phyloP scores from a whole-genome alignment of 2,329 filamentous ascomycete genomes.

The Dactylonectria estremocensis region DNA sequence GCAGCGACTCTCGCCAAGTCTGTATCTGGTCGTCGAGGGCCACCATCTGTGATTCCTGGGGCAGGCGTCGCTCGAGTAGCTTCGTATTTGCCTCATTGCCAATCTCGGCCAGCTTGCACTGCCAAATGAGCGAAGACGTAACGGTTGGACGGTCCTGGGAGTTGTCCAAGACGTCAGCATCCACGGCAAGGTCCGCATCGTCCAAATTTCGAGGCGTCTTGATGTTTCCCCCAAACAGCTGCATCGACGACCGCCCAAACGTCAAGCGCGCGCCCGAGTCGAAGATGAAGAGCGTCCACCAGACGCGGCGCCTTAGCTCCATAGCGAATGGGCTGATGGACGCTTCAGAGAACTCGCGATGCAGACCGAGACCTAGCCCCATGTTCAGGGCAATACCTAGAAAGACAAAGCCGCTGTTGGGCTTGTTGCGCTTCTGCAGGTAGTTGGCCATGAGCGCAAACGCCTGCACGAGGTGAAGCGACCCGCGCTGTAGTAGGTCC shows the following conservation, averaged over 20 bases:
- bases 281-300: constrained; percentile 57
- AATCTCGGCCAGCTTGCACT: constrained; percentile 32
- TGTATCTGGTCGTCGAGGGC: constrained; percentile 35
- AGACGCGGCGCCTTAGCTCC: constrained; percentile 51
- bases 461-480: constrained; percentile 58
- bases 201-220: constrained; percentile 32
- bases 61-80: constrained; percentile 24
- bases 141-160: constrained; percentile 27
- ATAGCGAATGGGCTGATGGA: constrained; percentile 42
- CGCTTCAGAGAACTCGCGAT: constrained; percentile 55
- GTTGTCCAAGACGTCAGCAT: constrained; percentile 23
- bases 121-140: constrained; percentile 34
- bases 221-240: constrained; percentile 35
- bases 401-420: constrained; percentile 65
- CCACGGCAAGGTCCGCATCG: constrained; percentile 35
- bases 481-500: constrained; percentile 59
- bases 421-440: constrained; percentile 63
- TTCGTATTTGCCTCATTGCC: constrained; percentile 29
- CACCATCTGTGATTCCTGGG: no score
- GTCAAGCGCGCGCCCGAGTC: constrained; percentile 42
- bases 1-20: constrained; percentile 25
- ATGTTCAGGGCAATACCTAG: constrained; percentile 63
- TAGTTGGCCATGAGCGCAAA: constrained; percentile 60
- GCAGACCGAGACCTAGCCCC: constrained; percentile 63
- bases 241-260: constrained; percentile 30